Conservation (phyloP, 148 eudicot species). For the Rhododendron ovatum region DNA sequence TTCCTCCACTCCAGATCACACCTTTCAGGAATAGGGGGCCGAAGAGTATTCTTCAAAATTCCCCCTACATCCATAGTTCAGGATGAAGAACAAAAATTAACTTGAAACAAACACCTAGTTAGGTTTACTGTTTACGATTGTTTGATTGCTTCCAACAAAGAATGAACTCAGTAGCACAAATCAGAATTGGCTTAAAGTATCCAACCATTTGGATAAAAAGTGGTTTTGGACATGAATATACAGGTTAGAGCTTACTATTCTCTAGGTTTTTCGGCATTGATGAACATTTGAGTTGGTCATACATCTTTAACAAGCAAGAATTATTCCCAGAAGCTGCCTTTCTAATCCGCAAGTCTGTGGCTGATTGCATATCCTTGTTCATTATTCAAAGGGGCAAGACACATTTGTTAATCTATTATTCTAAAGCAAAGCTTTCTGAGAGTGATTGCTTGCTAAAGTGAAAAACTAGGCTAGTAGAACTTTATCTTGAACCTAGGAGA, state of each 20-base stretch:
- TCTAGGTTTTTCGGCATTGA: neutral
- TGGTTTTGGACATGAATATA: neutral
- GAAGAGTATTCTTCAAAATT: conserved; percentile 75
- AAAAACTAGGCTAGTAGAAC: neutral
- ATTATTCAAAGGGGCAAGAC: neutral
- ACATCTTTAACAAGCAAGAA: neutral
- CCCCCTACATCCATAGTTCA: conserved; percentile 50
- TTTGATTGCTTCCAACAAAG: conserved; percentile 6
- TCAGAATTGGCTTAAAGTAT: neutral
- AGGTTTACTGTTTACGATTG: neutral
- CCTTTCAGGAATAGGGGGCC: conserved; percentile 65
- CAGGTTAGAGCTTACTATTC: neutral
- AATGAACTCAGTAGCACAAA: neutral
- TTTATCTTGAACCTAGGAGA: neutral
- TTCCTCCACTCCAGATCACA: conserved; percentile 83
- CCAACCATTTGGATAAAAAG: neutral
- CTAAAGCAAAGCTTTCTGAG: neutral
- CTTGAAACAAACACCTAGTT: neutral
- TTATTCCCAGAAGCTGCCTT: neutral
- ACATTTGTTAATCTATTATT: neutral
- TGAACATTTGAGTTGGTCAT: neutral
- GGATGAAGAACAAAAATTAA: neutral
- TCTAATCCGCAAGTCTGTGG: neutral
- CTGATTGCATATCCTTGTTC: neutral
- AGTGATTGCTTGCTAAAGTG: neutral